These are phyloP conservation scores for Begonia fuchsioides DNA, from an alignment of 306 rosid genomes.

Conservation along the genomic window DNA sequence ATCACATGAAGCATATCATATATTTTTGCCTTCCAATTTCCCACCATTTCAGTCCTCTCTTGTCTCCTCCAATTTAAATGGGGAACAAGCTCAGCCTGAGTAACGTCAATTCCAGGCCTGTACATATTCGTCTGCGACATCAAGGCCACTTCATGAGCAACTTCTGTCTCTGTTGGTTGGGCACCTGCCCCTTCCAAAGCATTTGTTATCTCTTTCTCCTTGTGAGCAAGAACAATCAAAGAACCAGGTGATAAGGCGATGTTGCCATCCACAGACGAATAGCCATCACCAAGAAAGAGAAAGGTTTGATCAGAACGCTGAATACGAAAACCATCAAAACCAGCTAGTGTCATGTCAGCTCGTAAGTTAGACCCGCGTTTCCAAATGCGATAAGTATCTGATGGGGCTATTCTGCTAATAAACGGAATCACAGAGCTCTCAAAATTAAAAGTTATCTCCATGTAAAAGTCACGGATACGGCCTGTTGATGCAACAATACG, in stretches of 20 bases:
- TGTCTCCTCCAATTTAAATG: constrained; percentile 96
- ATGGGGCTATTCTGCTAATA: constrained; percentile 91
- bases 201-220: constrained; percentile 89
- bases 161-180: constrained; percentile 90
- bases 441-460: constrained; percentile 95
- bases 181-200: constrained; percentile 98
- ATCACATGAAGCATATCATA: constrained; percentile 95
- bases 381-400: constrained; percentile 98
- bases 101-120: constrained; percentile 95
- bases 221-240: constrained; percentile 86
- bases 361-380: constrained; percentile 97
- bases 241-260: constrained; percentile 65
- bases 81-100: constrained; percentile 95
- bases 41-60: constrained; percentile 93
- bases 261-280: constrained; percentile 67
- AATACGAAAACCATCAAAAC: constrained; percentile 93
- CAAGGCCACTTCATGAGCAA: constrained; percentile 85
- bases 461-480: constrained; percentile 93
- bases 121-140: constrained; percentile 97
- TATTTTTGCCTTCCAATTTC: constrained; percentile 92
- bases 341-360: constrained; percentile 99
- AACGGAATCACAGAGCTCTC: constrained; percentile 98
- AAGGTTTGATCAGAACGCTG: constrained; percentile 91
- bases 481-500: constrained; percentile 81
- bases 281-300: constrained; percentile 95